Conservation (phyloP, 164 flowering plant species). For the Macadamia integrifolia region DNA sequence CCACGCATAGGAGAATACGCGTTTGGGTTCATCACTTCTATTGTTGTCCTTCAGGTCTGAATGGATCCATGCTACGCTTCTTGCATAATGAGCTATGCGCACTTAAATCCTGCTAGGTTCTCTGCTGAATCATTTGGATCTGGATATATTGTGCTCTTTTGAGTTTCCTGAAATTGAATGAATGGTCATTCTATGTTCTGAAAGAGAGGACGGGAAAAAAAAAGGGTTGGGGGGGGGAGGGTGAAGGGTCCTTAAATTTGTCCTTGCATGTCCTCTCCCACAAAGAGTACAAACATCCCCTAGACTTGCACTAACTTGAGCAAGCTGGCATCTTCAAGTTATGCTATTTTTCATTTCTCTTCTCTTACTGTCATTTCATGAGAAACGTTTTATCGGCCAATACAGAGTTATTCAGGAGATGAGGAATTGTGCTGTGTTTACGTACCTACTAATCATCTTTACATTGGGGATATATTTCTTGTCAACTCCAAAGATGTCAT, state of each 20-base stretch:
- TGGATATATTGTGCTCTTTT: no score
- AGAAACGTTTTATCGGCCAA: background rate
- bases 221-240: no score
- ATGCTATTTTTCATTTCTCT: background rate
- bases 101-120: background rate
- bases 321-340: background rate
- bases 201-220: background rate
- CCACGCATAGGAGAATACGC: constrained; percentile 95
- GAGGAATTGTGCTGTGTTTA: constrained; percentile 75
- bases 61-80: background rate
- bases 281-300: no score
- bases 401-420: constrained; percentile 56
- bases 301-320: no score
- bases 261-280: no score
- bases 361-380: background rate
- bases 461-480: constrained; percentile 68
- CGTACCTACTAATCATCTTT: constrained; percentile 80
- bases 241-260: no score
- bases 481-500: constrained; percentile 64
- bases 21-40: constrained; percentile 85
- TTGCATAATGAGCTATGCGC: background rate
- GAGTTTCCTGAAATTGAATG: no score
- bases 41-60: constrained; percentile 61
- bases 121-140: no score
- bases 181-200: no score